These are phyloP conservation scores for Rostrohypoxylon terebratum DNA, from an alignment of 495 filamentous ascomycete species.

Conservation along the genomic window DNA sequence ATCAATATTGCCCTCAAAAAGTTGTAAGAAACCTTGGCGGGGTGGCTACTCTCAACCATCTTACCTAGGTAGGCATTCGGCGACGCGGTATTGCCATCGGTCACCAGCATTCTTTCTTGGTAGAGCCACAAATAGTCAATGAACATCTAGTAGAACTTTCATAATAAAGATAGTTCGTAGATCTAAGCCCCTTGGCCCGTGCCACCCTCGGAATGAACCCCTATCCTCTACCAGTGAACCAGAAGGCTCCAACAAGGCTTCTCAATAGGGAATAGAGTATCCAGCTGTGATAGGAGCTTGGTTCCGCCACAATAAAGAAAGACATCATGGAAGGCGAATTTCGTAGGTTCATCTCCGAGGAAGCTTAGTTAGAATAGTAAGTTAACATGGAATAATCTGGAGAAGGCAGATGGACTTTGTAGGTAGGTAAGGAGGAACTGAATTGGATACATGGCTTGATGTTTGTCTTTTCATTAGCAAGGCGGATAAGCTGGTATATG, in stretches of 20 bases:
- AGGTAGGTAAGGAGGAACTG: not conserved
- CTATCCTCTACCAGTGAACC: slow-evolving; percentile 3
- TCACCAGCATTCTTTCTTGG: not conserved
- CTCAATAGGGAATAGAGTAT: slow-evolving; percentile 4
- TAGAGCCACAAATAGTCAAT: not conserved
- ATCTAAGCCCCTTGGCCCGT: slow-evolving; percentile 11
- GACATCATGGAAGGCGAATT: not conserved
- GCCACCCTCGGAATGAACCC: slow-evolving; percentile 2
- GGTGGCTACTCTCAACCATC: not conserved
- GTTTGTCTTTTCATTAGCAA: not conserved
- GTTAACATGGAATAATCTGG: not conserved
- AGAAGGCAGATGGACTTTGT: not conserved
- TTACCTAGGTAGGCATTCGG: not conserved
- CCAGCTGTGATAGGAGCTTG: not conserved
- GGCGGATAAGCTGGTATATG: not conserved
- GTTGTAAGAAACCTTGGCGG: not conserved
- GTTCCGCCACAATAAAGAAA: not conserved
- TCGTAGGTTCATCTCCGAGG: not conserved
- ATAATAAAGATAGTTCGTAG: not conserved
- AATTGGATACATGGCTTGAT: not conserved
- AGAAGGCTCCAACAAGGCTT: slow-evolving; percentile 13
- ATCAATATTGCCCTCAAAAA: not conserved
- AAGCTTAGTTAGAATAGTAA: not conserved
- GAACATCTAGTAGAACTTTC: slow-evolving; percentile 10
- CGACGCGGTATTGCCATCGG: not conserved